Evolutionary conservation across 257 asterid genomes (phyloP).

Genomic region (Rhazya stricta): DNA sequence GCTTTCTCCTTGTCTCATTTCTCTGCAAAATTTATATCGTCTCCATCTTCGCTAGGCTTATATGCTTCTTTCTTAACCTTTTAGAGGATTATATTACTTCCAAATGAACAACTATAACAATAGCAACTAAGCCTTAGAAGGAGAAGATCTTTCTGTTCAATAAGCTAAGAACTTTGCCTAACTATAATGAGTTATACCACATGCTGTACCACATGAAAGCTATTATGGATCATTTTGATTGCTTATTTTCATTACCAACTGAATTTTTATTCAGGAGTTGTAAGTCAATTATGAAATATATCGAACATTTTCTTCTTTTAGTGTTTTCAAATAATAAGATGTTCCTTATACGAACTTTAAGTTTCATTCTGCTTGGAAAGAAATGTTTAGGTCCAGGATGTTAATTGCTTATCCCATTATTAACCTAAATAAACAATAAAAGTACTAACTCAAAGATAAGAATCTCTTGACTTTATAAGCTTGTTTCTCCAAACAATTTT

Average conservation of each 20-base stretch:
- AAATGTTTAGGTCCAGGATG: neutral
- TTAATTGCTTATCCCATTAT: neutral
- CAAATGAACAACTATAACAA: neutral
- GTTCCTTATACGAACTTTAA: neutral
- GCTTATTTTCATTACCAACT: neutral
- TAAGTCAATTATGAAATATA: neutral
- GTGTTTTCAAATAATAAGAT: neutral
- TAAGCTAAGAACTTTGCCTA: neutral
- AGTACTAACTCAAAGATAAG: neutral
- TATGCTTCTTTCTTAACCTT: neutral
- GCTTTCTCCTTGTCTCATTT: neutral
- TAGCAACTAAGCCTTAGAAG: neutral
- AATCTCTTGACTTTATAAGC: neutral
- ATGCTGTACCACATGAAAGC: neutral
- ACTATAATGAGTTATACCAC: too few relatives aligned
- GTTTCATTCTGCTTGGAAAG: neutral
- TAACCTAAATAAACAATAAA: neutral
- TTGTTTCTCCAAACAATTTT: neutral
- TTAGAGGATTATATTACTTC: neutral
- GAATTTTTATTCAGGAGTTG: neutral
- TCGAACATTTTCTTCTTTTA: neutral
- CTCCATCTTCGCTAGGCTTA: neutral
- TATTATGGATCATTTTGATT: neutral
- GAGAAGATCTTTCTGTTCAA: neutral
- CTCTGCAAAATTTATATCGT: neutral